A percentile compares a stretch with the other conserved stretches of the same genome.
Conservation (phyloP, 2,329 filamentous ascomycete species). For the Eurotiales sp. region DNA sequence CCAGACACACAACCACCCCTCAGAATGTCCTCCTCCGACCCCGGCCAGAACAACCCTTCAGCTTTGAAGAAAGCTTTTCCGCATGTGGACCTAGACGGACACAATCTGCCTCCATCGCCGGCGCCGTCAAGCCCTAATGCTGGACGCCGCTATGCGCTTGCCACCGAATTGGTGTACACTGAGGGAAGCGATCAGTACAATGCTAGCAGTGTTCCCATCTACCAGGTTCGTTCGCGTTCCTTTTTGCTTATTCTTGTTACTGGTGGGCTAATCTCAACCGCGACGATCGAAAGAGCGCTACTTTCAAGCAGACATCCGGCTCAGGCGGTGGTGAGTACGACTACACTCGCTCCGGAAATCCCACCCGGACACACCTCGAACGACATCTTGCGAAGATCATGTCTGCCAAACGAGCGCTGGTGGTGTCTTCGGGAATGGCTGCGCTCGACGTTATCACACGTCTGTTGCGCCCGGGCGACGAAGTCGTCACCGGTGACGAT, state of each 20-base stretch:
- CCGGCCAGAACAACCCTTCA: conserved; percentile 19
- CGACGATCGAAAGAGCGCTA: conserved; percentile 87
- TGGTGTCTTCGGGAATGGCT: conserved; percentile 95
- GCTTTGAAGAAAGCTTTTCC: conserved; percentile 50
- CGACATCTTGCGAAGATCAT: conserved; percentile 98
- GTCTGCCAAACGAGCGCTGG: conserved; percentile 85
- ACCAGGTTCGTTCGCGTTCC: conserved; percentile 57
- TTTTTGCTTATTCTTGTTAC: not conserved
- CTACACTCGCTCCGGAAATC: conserved; percentile 96
- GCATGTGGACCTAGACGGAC: conserved; percentile 73
- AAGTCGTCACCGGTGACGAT: conserved; percentile 96
- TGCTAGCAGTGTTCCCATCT: conserved; percentile 92
- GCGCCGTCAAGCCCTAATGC: conserved; percentile 86
- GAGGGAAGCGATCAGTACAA: conserved; percentile 97
- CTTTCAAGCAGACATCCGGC: conserved; percentile 89
- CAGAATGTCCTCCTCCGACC: conserved; percentile 38
- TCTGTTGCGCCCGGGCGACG: conserved; percentile 83
- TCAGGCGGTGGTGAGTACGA: conserved; percentile 86
- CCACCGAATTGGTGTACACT: conserved; percentile 94
- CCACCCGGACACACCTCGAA: conserved; percentile 92
- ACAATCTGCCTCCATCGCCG: conserved; percentile 84
- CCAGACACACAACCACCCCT: conserved; percentile 23
- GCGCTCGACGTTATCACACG: conserved; percentile 94
- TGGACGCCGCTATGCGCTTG: conserved; percentile 85
- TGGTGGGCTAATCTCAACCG: not conserved